A percentile compares a stretch with the other conserved stretches of the same genome.
Conservation (phyloP, 2,329 filamentous ascomycete species). For the Piedraia hortae region DNA sequence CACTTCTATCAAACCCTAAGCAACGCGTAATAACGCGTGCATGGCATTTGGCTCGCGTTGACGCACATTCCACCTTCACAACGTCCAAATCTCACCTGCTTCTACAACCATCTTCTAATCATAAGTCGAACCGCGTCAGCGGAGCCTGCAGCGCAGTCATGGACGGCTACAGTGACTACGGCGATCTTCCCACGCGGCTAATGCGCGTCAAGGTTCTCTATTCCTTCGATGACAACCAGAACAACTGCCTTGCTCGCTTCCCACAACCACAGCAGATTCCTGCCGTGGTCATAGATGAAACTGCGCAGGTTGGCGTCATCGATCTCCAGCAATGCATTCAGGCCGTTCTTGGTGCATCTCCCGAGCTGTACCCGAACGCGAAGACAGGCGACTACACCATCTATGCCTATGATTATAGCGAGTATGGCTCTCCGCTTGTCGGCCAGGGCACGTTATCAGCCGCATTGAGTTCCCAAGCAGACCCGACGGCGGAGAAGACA, state of each 20-base stretch:
- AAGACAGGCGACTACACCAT: slow-evolving; percentile 65
- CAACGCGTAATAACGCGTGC: no score
- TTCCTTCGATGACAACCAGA: slow-evolving; percentile 76
- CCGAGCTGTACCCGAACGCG: slow-evolving; percentile 50
- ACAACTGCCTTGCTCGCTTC: slow-evolving; percentile 69
- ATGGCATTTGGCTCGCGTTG: no score
- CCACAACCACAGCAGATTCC: slow-evolving; percentile 55
- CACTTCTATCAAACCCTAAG: no score
- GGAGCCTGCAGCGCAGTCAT: no score
- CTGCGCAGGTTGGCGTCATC: slow-evolving; percentile 57
- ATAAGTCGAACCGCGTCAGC: no score
- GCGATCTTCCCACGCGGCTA: slow-evolving; percentile 14
- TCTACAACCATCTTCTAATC: no score
- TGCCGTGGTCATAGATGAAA: slow-evolving; percentile 54
- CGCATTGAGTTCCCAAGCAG: slow-evolving; percentile 36
- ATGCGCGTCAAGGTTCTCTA: slow-evolving; percentile 77
- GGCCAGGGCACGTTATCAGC: slow-evolving; percentile 88
- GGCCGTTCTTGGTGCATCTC: slow-evolving; percentile 51
- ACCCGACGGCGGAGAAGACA: slow-evolving; percentile 32
- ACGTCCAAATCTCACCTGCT: no score
- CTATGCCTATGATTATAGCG: slow-evolving; percentile 89
- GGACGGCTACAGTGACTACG: not conserved
- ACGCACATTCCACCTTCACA: no score
- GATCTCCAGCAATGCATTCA: slow-evolving; percentile 70
- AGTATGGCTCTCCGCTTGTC: slow-evolving; percentile 74